Conservation (phyloP, 78 protist species). For the Tieghemostelium lacteum region DNA sequence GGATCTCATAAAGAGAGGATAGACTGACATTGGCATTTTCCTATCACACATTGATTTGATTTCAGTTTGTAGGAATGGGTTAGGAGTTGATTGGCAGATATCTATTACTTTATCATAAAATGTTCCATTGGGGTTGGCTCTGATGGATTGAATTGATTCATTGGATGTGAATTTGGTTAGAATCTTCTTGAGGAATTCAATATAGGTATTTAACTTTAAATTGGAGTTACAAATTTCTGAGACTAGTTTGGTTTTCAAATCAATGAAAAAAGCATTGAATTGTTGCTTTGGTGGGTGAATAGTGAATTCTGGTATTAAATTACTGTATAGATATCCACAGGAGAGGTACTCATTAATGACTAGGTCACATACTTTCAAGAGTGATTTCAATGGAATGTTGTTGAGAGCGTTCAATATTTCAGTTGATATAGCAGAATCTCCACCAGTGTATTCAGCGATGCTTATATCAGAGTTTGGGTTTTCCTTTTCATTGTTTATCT, state of each 20-base stretch:
- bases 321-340: not conserved
- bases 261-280: not conserved
- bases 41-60: not conserved
- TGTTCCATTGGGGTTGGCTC: too few species aligned
- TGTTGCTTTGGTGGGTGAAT: too few species aligned
- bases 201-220: not conserved
- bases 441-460: not conserved
- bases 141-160: not conserved
- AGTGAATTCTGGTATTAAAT: too few species aligned
- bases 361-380: not conserved
- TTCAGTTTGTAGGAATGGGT: not conserved
- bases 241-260: not conserved
- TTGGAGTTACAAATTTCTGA: not conserved
- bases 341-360: not conserved
- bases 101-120: too few species aligned
- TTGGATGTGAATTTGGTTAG: not conserved
- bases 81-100: too few species aligned
- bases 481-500: not conserved
- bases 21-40: not conserved
- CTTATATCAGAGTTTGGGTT: not conserved
- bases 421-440: too few species aligned
- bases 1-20: conserved; percentile 25
- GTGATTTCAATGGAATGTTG: not conserved
- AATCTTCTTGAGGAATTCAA: not conserved
- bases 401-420: too few species aligned